phyloP scores from a whole-genome alignment of 164 flowering plant species.

The Stephania yunnanensis region DNA sequence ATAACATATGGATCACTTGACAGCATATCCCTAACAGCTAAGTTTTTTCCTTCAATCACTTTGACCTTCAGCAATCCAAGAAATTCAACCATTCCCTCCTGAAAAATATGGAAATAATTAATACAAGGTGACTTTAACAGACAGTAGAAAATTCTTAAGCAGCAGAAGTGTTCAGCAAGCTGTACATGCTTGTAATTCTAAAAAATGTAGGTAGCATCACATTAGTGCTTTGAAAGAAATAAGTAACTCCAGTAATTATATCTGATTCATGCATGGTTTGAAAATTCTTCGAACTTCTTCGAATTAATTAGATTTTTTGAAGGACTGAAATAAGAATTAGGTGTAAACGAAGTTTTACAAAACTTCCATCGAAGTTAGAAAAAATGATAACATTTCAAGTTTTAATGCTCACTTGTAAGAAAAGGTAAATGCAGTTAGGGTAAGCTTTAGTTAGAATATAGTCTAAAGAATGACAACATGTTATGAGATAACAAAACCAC shows the following conservation, averaged over 20 bases:
- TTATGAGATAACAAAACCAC: no score
- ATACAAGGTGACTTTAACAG: background rate
- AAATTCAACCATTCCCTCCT: constrained; percentile 93
- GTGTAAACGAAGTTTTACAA: no score
- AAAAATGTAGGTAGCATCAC: background rate
- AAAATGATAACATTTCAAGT: no score
- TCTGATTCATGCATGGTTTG: background rate
- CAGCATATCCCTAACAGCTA: constrained; percentile 87
- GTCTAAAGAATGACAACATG: no score
- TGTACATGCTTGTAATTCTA: background rate
- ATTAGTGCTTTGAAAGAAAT: background rate
- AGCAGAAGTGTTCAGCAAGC: background rate
- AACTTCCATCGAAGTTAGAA: no score
- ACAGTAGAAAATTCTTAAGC: background rate
- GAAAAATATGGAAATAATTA: constrained; percentile 17
- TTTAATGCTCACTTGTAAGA: no score
- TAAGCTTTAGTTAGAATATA: no score
- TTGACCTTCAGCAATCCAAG: constrained; percentile 86
- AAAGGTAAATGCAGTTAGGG: no score
- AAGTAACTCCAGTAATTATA: background rate
- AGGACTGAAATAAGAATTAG: no score
- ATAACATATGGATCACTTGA: constrained; percentile 94
- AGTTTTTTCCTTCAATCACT: constrained; percentile 71
- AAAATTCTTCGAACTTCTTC: no score
- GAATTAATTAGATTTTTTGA: no score